A percentile compares a stretch with the other conserved stretches of the same genome.
These are phyloP conservation scores for Phanerochaete sordida DNA, from an alignment of 768 basidiomycete species.

Conservation along the genomic window DNA sequence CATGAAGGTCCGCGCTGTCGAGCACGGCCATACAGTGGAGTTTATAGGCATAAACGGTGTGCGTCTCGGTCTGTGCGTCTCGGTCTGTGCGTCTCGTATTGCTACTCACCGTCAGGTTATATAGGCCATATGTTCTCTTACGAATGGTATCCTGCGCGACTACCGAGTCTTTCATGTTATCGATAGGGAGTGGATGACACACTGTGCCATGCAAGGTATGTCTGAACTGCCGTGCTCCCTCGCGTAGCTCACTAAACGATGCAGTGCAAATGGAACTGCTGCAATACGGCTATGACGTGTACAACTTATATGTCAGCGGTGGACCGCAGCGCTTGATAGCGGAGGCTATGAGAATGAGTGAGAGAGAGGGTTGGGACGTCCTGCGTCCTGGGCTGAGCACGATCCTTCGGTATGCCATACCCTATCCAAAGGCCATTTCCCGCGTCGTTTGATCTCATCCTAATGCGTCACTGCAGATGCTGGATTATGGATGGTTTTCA, in stretches of 20 bases:
- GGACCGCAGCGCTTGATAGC: constrained; percentile 18
- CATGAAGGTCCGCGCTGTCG: not conserved
- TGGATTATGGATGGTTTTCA: constrained; percentile 39
- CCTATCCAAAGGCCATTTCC: too few species aligned
- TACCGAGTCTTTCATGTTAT: constrained; percentile 23
- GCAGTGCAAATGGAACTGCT: constrained; percentile 3
- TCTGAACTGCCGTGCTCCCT: too few species aligned
- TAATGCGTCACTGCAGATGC: constrained; percentile 19
- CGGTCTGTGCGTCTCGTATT: too few species aligned
- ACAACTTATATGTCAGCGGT: not conserved
- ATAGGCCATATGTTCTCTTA: constrained; percentile 18
- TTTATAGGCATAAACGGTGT: not conserved
- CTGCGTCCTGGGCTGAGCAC: constrained; percentile 31
- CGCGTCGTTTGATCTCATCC: not conserved
- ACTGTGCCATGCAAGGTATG: constrained; percentile 6
- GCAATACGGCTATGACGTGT: not conserved
- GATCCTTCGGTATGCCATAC: constrained; percentile 33
- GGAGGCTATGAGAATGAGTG: constrained; percentile 20
- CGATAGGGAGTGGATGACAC: constrained; percentile 13
- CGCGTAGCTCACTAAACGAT: too few species aligned
- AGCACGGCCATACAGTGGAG: not conserved
- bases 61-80: not conserved
- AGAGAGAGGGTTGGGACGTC: constrained; percentile 24
- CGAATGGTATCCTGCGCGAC: constrained; percentile 27
- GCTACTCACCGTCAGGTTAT: too few species aligned